phyloP scores from a whole-genome alignment of 495 filamentous ascomycete species.

The Astrothelium macrocarpum region DNA sequence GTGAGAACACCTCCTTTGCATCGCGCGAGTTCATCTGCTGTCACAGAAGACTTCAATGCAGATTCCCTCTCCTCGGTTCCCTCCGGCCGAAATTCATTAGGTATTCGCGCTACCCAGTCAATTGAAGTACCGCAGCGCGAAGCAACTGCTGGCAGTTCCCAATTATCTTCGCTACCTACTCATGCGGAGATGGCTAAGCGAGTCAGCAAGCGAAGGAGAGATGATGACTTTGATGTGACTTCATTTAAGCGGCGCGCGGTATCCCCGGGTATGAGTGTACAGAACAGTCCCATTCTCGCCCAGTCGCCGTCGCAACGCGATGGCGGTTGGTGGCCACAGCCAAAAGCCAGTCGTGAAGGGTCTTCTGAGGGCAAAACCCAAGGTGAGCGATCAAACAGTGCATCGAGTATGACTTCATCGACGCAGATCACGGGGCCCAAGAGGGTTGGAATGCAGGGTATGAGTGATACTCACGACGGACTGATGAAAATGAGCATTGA shows the following conservation, averaged over 20 bases:
- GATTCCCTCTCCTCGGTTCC: constrained; percentile 48
- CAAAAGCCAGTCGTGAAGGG: constrained; percentile 49
- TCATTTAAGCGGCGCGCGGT: constrained; percentile 91
- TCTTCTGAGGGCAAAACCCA: constrained; percentile 40
- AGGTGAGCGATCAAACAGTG: constrained; percentile 42
- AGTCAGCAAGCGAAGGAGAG: constrained; percentile 69
- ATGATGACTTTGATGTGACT: constrained; percentile 84
- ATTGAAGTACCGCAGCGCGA: constrained; percentile 25
- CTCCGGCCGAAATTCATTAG: constrained; percentile 16
- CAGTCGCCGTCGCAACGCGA: constrained; percentile 69
- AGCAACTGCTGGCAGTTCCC: constrained; percentile 20
- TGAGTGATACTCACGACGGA: constrained; percentile 90
- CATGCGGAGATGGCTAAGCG: constrained; percentile 27
- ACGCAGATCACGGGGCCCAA: constrained; percentile 39
- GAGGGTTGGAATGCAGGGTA: constrained; percentile 83
- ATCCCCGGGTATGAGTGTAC: constrained; percentile 81
- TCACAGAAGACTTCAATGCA: constrained; percentile 69
- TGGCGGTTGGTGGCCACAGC: constrained; percentile 55
- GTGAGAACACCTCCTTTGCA: constrained; percentile 57
- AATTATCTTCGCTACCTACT: constrained; percentile 20
- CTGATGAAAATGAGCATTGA: constrained; percentile 98
- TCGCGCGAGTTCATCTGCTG: constrained; percentile 50
- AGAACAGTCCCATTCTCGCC: constrained; percentile 75
- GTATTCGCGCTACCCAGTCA: constrained; percentile 14
- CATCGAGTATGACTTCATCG: constrained; percentile 33